These are phyloP conservation scores for Bullera alba DNA, from an alignment of 768 basidiomycete species.

Conservation along the genomic window DNA sequence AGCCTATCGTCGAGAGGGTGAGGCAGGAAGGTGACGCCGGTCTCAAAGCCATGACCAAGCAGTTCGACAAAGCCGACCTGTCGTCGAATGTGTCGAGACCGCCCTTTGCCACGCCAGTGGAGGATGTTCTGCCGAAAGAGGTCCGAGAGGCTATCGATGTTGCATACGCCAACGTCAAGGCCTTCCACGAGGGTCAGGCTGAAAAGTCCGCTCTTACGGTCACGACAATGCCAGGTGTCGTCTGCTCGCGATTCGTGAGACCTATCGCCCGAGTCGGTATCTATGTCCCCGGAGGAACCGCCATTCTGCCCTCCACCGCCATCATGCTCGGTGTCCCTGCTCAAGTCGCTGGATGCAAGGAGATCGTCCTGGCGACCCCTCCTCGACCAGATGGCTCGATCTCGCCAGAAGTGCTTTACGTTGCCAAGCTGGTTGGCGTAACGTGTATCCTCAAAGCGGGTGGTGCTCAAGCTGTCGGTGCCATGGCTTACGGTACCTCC, in stretches of 20 bases:
- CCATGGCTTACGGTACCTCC: conserved; percentile 92
- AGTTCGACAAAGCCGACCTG: conserved; percentile 79
- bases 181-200: conserved; percentile 86
- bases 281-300: conserved; percentile 96
- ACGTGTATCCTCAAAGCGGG: conserved; percentile 88
- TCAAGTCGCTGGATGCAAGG: conserved; percentile 88
- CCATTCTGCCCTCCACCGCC: conserved; percentile 89
- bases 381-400: conserved; percentile 85
- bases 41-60: conserved; percentile 78
- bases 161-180: conserved; percentile 84
- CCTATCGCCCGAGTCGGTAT: conserved; percentile 94
- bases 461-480: conserved; percentile 91
- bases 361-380: conserved; percentile 92
- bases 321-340: conserved; percentile 97
- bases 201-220: conserved; percentile 65
- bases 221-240: conserved; percentile 96
- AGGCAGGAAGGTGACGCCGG: conserved; percentile 76
- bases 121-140: conserved; percentile 42
- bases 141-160: conserved; percentile 77
- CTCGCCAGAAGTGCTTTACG: conserved; percentile 96
- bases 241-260: conserved; percentile 87
- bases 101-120: conserved; percentile 63
- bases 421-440: conserved; percentile 82
- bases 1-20: conserved; percentile 86
- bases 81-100: conserved; percentile 65